Base-by-base conservation (phyloP, 2,329 filamentous ascomycete species). In the Fusarium xylarioides region DNA sequence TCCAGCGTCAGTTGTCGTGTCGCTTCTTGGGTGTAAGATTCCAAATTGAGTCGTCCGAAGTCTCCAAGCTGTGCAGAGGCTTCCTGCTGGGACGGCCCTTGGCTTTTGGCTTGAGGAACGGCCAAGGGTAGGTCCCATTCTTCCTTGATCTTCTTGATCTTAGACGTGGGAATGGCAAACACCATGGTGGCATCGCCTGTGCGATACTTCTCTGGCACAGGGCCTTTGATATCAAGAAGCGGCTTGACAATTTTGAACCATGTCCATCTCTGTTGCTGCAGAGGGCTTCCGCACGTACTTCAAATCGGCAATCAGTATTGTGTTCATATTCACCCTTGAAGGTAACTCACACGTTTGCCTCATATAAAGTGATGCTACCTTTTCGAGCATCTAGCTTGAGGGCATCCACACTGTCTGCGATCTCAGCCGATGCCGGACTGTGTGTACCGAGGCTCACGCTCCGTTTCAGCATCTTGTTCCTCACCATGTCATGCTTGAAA, bases 191-290 rank as follows among this genome's bases (percentile, higher is more conserved):
- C 58, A 26, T 68, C 28, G 19, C 66, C 52, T n/a, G 71, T 54
- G 26, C 57, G 19, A 43, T 26, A n/a, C 28, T 68, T 60, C 16
- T 49, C 40, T 11, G 65, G 73, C 18, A 28, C 38, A 26, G 60
- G 40, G 11, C 61, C 63, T 16, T 35, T 34, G 15, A 47, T 60
- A 15, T 56, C 38, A 21, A 55, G 28, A 4, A 78, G 34, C 8
- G 76, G 74, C 53, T 76, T 78, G 38, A 47, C 46, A 40, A 78
- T 77, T 30, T 73, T 73, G 64, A 78, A 69, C 77, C 77, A 78
- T 18, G 58, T 55, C 77, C 77, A 78, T 4, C 35, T 71, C 23
- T 66, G 70, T 14, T 43, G 15, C 12, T 28, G n/a, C 26, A 23
- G 37, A 11, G 55, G 67, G 6, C 28, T 44, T 28, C 49, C 55